These are phyloP conservation scores for Vigna trinervia DNA, from an alignment of 306 rosid species.

Conservation along the genomic window DNA sequence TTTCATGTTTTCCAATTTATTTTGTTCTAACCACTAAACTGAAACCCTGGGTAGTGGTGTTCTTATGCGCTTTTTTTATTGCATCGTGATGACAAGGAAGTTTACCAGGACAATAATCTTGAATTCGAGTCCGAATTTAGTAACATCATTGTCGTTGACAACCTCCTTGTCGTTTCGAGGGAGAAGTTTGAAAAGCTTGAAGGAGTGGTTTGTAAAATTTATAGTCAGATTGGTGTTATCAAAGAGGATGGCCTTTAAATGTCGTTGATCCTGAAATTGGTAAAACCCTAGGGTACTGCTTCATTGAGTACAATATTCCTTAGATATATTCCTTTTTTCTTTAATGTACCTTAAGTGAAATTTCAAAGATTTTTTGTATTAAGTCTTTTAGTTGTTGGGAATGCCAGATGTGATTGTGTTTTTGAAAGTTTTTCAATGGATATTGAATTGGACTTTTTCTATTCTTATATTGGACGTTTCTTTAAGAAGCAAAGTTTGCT, in stretches of 20 bases:
- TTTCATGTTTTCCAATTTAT: not conserved
- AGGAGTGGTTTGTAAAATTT: constrained; percentile 72
- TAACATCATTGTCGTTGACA: constrained; percentile 75
- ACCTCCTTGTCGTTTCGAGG: constrained; percentile 71
- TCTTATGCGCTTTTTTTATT: not conserved
- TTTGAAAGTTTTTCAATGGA: not conserved
- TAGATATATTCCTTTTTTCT: constrained; percentile 48
- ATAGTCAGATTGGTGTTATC: constrained; percentile 74
- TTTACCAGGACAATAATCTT: constrained; percentile 55
- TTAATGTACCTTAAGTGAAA: not conserved
- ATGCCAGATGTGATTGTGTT: not conserved
- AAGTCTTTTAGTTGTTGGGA: not conserved
- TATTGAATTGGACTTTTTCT: not conserved
- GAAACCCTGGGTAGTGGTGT: constrained; percentile 15
- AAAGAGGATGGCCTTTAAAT: constrained; percentile 83
- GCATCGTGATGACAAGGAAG: constrained; percentile 71
- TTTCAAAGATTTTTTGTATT: not conserved
- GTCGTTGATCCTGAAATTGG: constrained; percentile 69
- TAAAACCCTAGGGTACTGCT: constrained; percentile 75
- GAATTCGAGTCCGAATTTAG: constrained; percentile 76
- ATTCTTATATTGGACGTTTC: constrained; percentile 15
- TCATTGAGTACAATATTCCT: constrained; percentile 79
- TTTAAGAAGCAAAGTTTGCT: constrained; percentile 93
- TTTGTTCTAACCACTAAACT: not conserved
- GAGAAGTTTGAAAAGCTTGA: constrained; percentile 82